Evolutionary conservation across 2,329 filamentous ascomycete species (phyloP).

Genomic region (Fusarium tupiense): DNA sequence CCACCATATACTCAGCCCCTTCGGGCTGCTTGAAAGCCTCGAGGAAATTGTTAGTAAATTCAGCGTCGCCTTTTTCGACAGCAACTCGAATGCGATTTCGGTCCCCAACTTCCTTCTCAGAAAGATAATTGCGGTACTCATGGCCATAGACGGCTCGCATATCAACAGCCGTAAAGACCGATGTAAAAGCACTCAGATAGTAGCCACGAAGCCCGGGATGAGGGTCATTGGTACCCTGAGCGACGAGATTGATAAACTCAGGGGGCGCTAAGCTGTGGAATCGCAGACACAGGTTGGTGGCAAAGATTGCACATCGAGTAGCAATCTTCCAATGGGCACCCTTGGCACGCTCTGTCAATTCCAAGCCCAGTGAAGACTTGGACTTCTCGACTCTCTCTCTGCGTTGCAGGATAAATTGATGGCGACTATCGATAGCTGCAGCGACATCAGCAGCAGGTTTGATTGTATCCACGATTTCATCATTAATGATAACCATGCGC

Average conservation of each 20-base stretch:
- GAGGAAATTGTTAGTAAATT: slow-evolving; percentile 83
- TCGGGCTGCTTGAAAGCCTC: slow-evolving; percentile 76
- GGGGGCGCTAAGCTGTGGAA: slow-evolving; percentile 87
- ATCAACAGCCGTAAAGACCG: slow-evolving; percentile 85
- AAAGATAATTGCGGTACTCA: slow-evolving; percentile 85
- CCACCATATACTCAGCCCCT: slow-evolving; percentile 83
- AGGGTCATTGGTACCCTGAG: slow-evolving; percentile 84
- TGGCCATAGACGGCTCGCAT: slow-evolving; percentile 87
- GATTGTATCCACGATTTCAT: slow-evolving; percentile 75
- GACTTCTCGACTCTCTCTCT: slow-evolving; percentile 81
- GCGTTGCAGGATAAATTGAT: slow-evolving; percentile 78
- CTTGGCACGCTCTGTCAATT: slow-evolving; percentile 80
- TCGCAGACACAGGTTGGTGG: slow-evolving; percentile 89
- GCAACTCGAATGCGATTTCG: slow-evolving; percentile 79
- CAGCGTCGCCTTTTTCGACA: slow-evolving; percentile 77
- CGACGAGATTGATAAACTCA: slow-evolving; percentile 84
- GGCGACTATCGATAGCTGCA: slow-evolving; percentile 66
- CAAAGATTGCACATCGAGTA: slow-evolving; percentile 87
- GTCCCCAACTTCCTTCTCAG: slow-evolving; percentile 77
- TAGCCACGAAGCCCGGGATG: slow-evolving; percentile 86
- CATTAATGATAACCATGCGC: slow-evolving; percentile 83
- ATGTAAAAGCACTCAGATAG: slow-evolving; percentile 81
- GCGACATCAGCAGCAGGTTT: slow-evolving; percentile 73
- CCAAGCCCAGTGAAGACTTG: slow-evolving; percentile 82
- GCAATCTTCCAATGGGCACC: slow-evolving; percentile 97